Base-by-base conservation (phyloP, 2,329 filamentous ascomycete genomes). In the Thielaviopsis euricoi region DNA sequence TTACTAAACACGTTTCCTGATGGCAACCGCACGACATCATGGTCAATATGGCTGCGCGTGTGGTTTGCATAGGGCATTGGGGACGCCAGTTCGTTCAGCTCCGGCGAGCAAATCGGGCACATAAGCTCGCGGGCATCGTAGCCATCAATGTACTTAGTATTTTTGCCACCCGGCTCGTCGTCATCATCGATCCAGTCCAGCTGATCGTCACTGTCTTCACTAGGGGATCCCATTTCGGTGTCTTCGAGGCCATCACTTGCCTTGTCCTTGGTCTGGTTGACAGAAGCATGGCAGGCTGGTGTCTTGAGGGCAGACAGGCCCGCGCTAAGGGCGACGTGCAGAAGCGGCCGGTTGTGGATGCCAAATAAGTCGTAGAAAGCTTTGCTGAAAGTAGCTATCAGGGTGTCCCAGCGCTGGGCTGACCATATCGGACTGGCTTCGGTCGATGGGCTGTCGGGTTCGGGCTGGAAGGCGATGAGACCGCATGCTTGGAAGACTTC, bases 261-360 rank as follows among this genome's bases (percentile, higher is more conserved):
- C 33, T 33, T 33, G 46, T 72, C 74, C 52, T 73, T 71, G 0
- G 79, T 73, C 22, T 75, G 73, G 1, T 85, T 86, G 19, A 6
- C 23, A 21, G 23, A 21, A 25, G 26, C 43, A 3, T 97, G 90
- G 68, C 93, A 98, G 17, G 89, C 84, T 0, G 93, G 93, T 0
- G 93, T 97, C 71, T 98, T 98, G 63, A 98, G 83, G 1, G 93
- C 90, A 0, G 90, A 96, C 10, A 98, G 79, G 7, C 93, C 93
- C 0, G 90, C 89, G 0, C 86, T 89, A 10, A 98, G 80, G 13
- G 93, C 93, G 61, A 94, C 86, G 71, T 97, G 89, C 25, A 98
- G 81, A 19, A 96, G 80, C 0, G 93, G 90, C 21, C 85, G 81
- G 1, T 85, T 78, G 0, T 93, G 90, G 0, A 98, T 80, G 17